A percentile compares a stretch with the other conserved stretches of the same genome.
Conservation (phyloP, 352 stramenopile genomes). For the Phytophthora hibernalis region DNA sequence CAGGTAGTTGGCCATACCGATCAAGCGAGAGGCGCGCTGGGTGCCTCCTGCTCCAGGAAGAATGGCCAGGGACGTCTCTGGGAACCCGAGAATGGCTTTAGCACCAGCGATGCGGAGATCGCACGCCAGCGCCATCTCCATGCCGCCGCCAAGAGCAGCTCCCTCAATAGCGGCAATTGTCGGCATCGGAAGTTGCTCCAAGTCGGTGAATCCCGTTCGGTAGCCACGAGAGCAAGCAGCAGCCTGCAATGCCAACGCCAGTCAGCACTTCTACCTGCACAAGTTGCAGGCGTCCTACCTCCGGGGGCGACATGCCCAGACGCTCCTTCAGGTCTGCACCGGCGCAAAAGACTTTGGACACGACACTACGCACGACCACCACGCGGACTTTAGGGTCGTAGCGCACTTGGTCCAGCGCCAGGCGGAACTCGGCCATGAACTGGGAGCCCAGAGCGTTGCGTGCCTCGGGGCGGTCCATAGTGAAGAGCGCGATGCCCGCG, state of each 20-base stretch:
- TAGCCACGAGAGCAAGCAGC: slow-evolving; percentile 54
- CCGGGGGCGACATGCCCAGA: slow-evolving; percentile 82
- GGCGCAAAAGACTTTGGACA: slow-evolving; percentile 90
- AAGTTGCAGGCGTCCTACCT: slow-evolving; percentile 52
- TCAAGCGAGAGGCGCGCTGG: slow-evolving; percentile 91
- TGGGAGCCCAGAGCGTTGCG: slow-evolving; percentile 82
- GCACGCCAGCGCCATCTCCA: slow-evolving; percentile 93
- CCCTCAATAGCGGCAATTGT: slow-evolving; percentile 94
- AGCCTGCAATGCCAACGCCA: slow-evolving; percentile 20
- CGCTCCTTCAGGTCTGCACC: slow-evolving; percentile 93
- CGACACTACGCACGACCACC: slow-evolving; percentile 78
- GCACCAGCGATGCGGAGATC: slow-evolving; percentile 92
- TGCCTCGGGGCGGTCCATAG: slow-evolving; percentile 74
- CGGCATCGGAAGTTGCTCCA: slow-evolving; percentile 92
- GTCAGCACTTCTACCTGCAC: not conserved
- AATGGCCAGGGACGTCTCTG: slow-evolving; percentile 94
- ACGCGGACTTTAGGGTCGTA: slow-evolving; percentile 78
- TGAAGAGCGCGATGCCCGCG: slow-evolving; percentile 75
- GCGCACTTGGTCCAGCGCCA: slow-evolving; percentile 70
- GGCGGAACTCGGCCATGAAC: slow-evolving; percentile 83
- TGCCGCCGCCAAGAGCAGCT: slow-evolving; percentile 89
- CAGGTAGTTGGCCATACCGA: slow-evolving; percentile 52
- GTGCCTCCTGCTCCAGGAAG: slow-evolving; percentile 94
- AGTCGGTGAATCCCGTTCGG: slow-evolving; percentile 84
- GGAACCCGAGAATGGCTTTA: slow-evolving; percentile 90